phyloP scores from a whole-genome alignment of 2,329 filamentous ascomycete genomes.

The Trichoderma arundinaceum region DNA sequence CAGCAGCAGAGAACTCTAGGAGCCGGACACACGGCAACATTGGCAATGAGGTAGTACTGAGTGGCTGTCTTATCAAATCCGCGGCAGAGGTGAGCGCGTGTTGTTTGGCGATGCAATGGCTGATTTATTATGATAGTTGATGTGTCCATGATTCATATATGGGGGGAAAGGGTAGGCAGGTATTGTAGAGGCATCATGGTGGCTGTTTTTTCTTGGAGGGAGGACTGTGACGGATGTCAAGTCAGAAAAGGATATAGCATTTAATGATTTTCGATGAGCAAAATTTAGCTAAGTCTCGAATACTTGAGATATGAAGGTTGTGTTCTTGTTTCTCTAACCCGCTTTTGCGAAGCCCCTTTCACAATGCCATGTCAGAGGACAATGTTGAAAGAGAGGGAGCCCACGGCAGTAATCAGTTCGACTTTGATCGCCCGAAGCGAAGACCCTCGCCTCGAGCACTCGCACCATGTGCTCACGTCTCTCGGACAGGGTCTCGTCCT shows the following conservation, averaged over 20 bases:
- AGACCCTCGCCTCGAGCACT: constrained; percentile 25
- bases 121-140: constrained; percentile 8
- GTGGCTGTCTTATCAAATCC: neutral
- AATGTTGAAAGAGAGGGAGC: neutral
- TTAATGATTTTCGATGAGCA: constrained; percentile 21
- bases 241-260: constrained; percentile 11
- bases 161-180: constrained; percentile 5
- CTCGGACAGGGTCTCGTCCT: constrained; percentile 6
- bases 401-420: neutral
- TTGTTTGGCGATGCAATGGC: constrained; percentile 7
- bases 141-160: constrained; percentile 24
- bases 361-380: neutral
- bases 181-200: neutral
- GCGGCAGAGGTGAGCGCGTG: neutral
- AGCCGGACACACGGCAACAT: constrained; percentile 43
- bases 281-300: neutral
- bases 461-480: constrained; percentile 16
- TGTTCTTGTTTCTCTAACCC: neutral
- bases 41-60: constrained; percentile 43
- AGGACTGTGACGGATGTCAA: neutral
- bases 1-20: constrained; percentile 39
- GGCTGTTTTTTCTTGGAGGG: constrained; percentile 11
- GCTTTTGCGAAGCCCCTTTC: neutral
- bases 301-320: neutral
- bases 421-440: constrained; percentile 17